Evolutionary conservation across 75 land plant species (phyloP), one percentile per base, ranked within the genome.

Genomic region (Pseudotsuga menziesii): DNA sequence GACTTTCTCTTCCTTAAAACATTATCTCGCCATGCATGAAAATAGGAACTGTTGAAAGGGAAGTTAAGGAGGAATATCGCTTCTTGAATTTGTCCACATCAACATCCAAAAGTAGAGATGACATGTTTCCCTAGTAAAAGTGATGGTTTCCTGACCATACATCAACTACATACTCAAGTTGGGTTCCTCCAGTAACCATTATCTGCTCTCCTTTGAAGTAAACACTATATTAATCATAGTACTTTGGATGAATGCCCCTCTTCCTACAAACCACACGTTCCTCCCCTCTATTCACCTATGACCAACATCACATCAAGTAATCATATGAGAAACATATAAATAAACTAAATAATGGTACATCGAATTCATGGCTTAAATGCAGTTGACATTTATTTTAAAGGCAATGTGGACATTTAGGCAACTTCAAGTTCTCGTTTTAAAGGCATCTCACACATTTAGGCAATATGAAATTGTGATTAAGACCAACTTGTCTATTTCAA

Each of bases 121-220:
- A 78, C 61, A 86, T 79, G 82, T 73, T 81, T n/a, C 97, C 97
- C 69, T 86, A 83, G 77, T 85, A 94, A 81, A 92, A 94, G 29
- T 92, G 92, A 78, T 94, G 97, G 82, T 92, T 94, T 6, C 97
- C 95, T 39, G 97, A 94, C 97, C 97, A 94, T 0, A 92, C 89
- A 66, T 94, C 97, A 27, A 94, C 92, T 29, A 79, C 79, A 78
- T 90, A 92, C 91, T 94, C 92, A 78, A 74, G 76, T 87, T 88
- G 86, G 44, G 95, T 94, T 61, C 97, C 97, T 3, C 95, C 94
- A 1, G 92, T 92, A 32, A 91, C 92, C 95, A 92, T 92, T 74
- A 94, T 95, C 58, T 84, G 86, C 85, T 94, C 97, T 12, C 92
- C 95, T 41, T 90, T 92, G 91, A 94, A 94, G 80, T 86, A 94